Evolutionary conservation across 345 rosid species (phyloP), one percentile per base, ranked within the genome.

Genomic region (Lepidium aucheri): DNA sequence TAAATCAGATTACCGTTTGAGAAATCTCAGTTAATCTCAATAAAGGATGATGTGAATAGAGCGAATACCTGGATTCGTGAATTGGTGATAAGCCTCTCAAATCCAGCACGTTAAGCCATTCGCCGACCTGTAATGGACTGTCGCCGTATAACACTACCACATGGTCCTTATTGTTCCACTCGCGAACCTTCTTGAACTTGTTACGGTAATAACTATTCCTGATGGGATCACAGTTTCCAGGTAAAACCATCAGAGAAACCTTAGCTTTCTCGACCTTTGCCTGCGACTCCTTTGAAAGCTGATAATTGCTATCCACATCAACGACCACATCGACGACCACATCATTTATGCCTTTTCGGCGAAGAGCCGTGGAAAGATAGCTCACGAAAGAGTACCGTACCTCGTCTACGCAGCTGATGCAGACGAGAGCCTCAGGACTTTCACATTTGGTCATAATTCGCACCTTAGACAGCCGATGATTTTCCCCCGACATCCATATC

Each of bases 181-280:
- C 9, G 17, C 12, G 28, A 17, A 60, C 40, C 12, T 2, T 6
- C 12, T 3, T 2, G 49, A 51, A 14, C 17, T 51, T 51, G 13
- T 0, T 24, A 17, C 14, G n/a, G n/a, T n/a, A n/a, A n/a, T n/a
- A n/a, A n/a, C n/a, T n/a, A n/a, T n/a, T n/a, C 1, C 1, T 9
- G 17, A 33, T 12, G 18, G 46, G 62, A 2, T 45, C 33, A 24
- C 8, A 0, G 45, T 35, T 14, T 20, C 47, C 5, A 15, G 59
- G 39, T 50, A 64, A 39, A 50, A 64, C 16, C 39, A 64, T 14
- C 49, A 64, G 39, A 11, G 68, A 64, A 26, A 64, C 49, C 59
- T 17, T 26, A 50, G 68, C 68, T 26, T 6, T 26, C 17, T 64
- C 38, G 39, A 50, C 3, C 12, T 1, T n/a, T 43, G 5, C 63